phyloP scores from a whole-genome alignment of 179 eudicot genomes.

The Vitellaria paradoxa region DNA sequence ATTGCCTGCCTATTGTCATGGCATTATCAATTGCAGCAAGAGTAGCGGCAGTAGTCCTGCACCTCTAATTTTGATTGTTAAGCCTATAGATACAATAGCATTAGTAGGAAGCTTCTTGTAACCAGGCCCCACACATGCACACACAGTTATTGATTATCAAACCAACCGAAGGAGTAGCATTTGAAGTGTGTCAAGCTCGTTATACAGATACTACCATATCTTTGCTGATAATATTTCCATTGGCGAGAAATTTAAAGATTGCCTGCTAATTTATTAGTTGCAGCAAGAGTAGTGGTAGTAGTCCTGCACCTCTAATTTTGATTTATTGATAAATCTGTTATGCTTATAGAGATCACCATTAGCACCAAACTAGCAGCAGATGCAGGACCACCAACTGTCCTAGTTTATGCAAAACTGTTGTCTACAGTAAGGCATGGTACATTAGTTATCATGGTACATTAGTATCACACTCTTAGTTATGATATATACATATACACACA shows the following conservation, averaged over 20 bases:
- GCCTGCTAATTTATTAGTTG: background rate
- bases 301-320: background rate
- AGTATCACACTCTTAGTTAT: background rate
- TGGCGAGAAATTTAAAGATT: background rate
- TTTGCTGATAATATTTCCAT: conserved; percentile 8
- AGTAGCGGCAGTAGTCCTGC: background rate
- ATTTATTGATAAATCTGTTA: background rate
- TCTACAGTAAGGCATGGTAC: background rate
- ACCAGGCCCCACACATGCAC: background rate
- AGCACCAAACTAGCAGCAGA: background rate
- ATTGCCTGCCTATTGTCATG: background rate
- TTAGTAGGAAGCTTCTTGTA: background rate
- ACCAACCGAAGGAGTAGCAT: background rate
- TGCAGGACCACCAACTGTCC: background rate
- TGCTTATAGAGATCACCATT: background rate
- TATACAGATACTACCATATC: background rate
- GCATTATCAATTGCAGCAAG: background rate
- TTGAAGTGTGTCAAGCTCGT: background rate
- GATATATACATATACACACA: background rate
- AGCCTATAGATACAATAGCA: background rate
- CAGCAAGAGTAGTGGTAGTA: background rate
- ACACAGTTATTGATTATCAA: background rate
- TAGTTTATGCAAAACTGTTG: background rate
- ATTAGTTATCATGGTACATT: background rate
- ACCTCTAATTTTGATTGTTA: background rate